Conservation (phyloP, 805 yeast species). For the Candida oleophila region DNA sequence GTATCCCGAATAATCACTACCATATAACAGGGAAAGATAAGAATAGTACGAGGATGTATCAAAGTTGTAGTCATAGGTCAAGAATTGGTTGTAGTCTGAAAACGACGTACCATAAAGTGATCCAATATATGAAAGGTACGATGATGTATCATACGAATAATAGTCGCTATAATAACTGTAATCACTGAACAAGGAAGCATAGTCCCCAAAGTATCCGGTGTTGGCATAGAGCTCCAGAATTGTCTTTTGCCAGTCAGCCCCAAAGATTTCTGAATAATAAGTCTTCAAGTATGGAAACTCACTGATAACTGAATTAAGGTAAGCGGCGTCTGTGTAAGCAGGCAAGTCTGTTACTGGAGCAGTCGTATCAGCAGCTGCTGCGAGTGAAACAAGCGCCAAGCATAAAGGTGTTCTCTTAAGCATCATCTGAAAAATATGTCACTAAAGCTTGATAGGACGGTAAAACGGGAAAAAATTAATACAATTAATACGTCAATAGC, state of each 20-base stretch:
- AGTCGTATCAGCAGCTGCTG: not conserved
- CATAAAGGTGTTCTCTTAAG: not conserved
- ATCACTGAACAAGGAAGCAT: too few species aligned
- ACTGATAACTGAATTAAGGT: not conserved
- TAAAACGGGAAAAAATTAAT: too few species aligned
- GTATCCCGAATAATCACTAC: not conserved
- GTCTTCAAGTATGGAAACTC: not conserved
- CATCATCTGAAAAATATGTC: not conserved
- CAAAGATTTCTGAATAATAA: not conserved
- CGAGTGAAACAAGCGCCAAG: not conserved
- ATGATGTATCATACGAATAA: not conserved
- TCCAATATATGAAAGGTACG: not conserved
- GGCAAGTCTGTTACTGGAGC: not conserved
- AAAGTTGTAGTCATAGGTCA: not conserved
- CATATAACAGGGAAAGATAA: not conserved
- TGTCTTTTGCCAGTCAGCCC: conserved; percentile 1
- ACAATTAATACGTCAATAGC: too few species aligned
- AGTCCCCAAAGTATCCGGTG: too few species aligned
- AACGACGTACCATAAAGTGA: not conserved
- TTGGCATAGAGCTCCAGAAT: not conserved
- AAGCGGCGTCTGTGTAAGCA: not conserved
- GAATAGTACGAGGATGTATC: not conserved
- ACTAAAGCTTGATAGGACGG: not conserved
- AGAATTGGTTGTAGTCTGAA: not conserved
- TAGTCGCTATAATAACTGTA: not conserved